Conservation (phyloP, 2,329 filamentous ascomycete species). For the Fusarium goolgardi region DNA sequence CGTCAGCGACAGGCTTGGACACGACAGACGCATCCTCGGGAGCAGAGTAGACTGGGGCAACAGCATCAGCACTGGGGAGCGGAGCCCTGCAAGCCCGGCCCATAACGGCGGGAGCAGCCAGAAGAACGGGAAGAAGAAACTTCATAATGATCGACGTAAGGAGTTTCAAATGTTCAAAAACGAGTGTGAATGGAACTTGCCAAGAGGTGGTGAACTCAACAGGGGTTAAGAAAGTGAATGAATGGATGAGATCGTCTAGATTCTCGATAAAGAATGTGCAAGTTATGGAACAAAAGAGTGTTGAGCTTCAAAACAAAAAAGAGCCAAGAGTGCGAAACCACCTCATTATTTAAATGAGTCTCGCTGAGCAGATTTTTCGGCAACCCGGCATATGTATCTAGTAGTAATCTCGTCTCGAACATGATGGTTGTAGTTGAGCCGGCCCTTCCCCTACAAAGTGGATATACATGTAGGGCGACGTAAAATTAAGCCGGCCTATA, state of each 20-base stretch:
- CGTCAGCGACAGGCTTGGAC: slow-evolving; percentile 8
- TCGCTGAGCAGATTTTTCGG: slow-evolving; percentile 2
- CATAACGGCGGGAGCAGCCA: slow-evolving; percentile 45
- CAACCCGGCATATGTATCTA: slow-evolving; percentile 18
- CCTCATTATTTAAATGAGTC: slow-evolving; percentile 12
- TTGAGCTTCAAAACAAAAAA: not conserved
- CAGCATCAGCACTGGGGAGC: slow-evolving; percentile 7
- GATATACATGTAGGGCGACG: no score
- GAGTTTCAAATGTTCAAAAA: slow-evolving; percentile 18
- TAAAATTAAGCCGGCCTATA: no score
- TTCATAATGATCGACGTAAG: slow-evolving; percentile 41
- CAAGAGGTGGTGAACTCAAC: slow-evolving; percentile 15
- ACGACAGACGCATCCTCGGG: slow-evolving; percentile 18
- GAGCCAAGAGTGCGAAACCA: not conserved
- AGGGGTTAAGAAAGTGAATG: not conserved
- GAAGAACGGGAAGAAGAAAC: slow-evolving; percentile 42
- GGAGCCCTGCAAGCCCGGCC: slow-evolving; percentile 42
- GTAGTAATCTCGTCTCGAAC: slow-evolving; percentile 36
- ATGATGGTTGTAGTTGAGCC: no score
- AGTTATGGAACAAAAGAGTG: not conserved
- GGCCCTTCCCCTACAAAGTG: no score
- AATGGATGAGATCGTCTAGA: slow-evolving; percentile 36
- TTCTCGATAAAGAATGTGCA: slow-evolving; percentile 28
- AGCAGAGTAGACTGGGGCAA: slow-evolving; percentile 9
- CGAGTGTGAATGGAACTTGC: slow-evolving; percentile 26